Evolutionary conservation across 2,329 filamentous ascomycete genomes (phyloP).

Genomic region (Venturia asperata): DNA sequence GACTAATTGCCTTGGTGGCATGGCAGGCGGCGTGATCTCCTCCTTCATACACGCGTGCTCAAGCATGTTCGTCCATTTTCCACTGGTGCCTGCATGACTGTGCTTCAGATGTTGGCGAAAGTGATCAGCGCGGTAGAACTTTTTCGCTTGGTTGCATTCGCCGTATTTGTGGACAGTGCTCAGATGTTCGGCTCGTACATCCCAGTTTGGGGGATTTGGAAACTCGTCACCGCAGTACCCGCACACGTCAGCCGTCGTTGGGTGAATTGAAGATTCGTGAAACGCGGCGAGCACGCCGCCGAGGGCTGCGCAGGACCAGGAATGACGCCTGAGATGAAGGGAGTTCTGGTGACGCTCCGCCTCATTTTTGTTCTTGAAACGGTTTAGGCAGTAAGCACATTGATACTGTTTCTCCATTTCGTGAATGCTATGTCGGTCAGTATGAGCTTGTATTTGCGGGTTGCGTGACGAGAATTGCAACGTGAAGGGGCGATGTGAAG

Average conservation of each 20-base stretch:
- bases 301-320: slow-evolving; percentile 92
- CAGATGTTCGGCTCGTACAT: slow-evolving; percentile 75
- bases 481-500: no score
- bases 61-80: slow-evolving; percentile 98
- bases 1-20: slow-evolving; percentile 13
- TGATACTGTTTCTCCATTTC: slow-evolving; percentile 95
- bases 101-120: slow-evolving; percentile 98
- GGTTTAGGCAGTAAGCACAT: slow-evolving; percentile 84
- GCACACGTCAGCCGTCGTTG: slow-evolving; percentile 64
- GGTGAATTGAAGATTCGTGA: slow-evolving; percentile 65
- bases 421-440: slow-evolving; percentile 56
- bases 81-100: slow-evolving; percentile 89
- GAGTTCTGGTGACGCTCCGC: slow-evolving; percentile 95
- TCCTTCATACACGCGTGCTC: slow-evolving; percentile 97
- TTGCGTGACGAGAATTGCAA: not conserved
- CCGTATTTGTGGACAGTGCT: slow-evolving; percentile 92
- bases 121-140: slow-evolving; percentile 95
- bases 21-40: slow-evolving; percentile 50
- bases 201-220: slow-evolving; percentile 79
- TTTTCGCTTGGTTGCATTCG: slow-evolving; percentile 97
- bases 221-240: slow-evolving; percentile 97
- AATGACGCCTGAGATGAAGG: slow-evolving; percentile 82
- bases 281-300: slow-evolving; percentile 69
- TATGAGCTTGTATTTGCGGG: not conserved
- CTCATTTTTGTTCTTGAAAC: slow-evolving; percentile 99